Evolutionary conservation across 805 yeast genomes (phyloP).

Genomic region (Pichia cabralensis): DNA sequence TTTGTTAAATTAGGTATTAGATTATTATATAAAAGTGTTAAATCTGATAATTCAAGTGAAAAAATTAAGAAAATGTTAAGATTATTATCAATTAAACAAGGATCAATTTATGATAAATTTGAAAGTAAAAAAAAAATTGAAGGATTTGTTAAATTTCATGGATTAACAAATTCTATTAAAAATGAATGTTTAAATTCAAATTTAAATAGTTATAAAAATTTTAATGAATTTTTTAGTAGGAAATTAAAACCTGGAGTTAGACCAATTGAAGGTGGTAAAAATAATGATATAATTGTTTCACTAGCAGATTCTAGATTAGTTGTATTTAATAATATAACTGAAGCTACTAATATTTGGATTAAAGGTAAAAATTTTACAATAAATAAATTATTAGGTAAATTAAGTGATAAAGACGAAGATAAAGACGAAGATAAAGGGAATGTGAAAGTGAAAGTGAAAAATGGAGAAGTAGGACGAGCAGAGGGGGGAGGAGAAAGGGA

Average conservation of each 20-base stretch:
- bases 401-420: conserved; percentile 25
- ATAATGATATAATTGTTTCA: conserved; percentile 43
- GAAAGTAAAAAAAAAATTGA: conserved; percentile 56
- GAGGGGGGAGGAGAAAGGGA: no score
- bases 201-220: conserved; percentile 46
- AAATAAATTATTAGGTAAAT: conserved; percentile 32
- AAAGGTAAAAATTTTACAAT: conserved; percentile 74
- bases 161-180: conserved; percentile 59
- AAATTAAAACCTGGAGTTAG: conserved; percentile 63
- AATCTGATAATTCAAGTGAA: conserved; percentile 31
- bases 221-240: conserved; percentile 86
- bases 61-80: conserved; percentile 52
- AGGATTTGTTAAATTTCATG: conserved; percentile 74
- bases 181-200: conserved; percentile 50
- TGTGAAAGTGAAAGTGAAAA: no score
- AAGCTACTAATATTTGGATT: conserved; percentile 77
- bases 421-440: no score
- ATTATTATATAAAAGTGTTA: conserved; percentile 67
- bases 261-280: conserved; percentile 47
- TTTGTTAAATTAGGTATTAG: conserved; percentile 85
- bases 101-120: conserved; percentile 69
- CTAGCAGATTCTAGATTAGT: conserved; percentile 87
- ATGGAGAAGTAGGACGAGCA: no score
- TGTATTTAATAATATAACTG: conserved; percentile 46
- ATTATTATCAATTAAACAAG: conserved; percentile 69